phyloP scores from a whole-genome alignment of 1,139 yeast species.

The Taphrina wiesneri region DNA sequence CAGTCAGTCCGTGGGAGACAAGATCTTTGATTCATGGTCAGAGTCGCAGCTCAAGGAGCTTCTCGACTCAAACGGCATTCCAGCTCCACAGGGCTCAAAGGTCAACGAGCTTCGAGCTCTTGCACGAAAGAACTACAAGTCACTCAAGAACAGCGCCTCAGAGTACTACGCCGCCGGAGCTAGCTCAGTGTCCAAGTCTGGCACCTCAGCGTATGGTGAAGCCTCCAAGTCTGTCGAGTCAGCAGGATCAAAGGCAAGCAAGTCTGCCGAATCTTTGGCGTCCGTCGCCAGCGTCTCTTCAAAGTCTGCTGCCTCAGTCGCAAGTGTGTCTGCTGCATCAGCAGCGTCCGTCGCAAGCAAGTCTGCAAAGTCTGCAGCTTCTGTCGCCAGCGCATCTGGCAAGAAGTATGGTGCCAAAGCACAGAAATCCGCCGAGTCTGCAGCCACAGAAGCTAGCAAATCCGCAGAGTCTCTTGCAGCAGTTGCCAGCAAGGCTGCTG shows the following conservation, averaged over 20 bases:
- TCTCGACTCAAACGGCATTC: slow-evolving; percentile 52
- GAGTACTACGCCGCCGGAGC: slow-evolving; percentile 32
- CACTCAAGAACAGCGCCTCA: slow-evolving; percentile 27
- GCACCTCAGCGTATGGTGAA: slow-evolving; percentile 33
- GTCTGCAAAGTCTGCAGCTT: slow-evolving; percentile 19
- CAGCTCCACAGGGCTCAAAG: slow-evolving; percentile 46
- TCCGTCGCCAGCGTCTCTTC: slow-evolving; percentile 25
- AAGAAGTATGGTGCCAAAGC: slow-evolving; percentile 21
- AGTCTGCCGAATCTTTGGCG: slow-evolving; percentile 15
- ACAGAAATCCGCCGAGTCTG: slow-evolving; percentile 19
- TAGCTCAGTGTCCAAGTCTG: slow-evolving; percentile 12
- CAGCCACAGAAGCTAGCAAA: slow-evolving; percentile 23
- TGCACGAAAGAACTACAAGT: slow-evolving; percentile 32
- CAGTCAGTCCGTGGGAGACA: slow-evolving; percentile 13
- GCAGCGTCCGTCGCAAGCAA: slow-evolving; percentile 27
- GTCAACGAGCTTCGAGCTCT: slow-evolving; percentile 43
- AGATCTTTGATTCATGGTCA: slow-evolving; percentile 52
- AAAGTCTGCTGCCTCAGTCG: slow-evolving; percentile 19
- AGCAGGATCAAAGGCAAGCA: slow-evolving; percentile 23
- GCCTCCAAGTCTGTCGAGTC: slow-evolving; percentile 26
- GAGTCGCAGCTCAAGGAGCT: slow-evolving; percentile 52
- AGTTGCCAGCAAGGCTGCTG: slow-evolving; percentile 26
- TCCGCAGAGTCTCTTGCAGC: slow-evolving; percentile 15
- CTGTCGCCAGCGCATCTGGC: slow-evolving; percentile 23
- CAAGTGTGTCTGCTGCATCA: slow-evolving; percentile 17